Evolutionary conservation across 805 yeast species (phyloP).

Genomic region (Myxozyma vanderwaltii): DNA sequence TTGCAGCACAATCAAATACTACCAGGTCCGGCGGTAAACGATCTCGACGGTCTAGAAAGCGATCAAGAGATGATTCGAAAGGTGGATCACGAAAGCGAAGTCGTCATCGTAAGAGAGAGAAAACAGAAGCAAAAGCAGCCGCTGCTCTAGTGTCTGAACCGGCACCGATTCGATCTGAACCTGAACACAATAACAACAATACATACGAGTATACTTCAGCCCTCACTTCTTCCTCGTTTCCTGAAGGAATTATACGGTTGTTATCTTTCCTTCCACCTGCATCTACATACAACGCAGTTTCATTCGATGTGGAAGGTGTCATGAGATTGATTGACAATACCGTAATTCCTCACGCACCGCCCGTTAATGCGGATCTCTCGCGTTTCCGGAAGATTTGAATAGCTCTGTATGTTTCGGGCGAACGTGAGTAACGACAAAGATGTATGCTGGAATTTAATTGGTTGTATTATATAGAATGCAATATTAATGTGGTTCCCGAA

Average conservation of each 20-base stretch:
- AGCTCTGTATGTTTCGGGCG: no score
- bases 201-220: not conserved
- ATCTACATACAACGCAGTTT: conserved; percentile 54
- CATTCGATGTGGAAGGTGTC: conserved; percentile 58
- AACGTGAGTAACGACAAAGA: no score
- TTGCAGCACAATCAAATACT: conserved; percentile 2
- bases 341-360: conserved; percentile 35
- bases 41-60: conserved; percentile 10
- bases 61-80: conserved; percentile 1
- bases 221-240: not conserved
- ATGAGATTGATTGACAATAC: conserved; percentile 43
- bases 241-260: conserved; percentile 47
- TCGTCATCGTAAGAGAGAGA: conserved; percentile 27
- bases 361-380: conserved; percentile 23
- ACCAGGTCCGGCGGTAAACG: not conserved
- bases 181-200: not conserved
- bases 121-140: conserved; percentile 8
- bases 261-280: conserved; percentile 64
- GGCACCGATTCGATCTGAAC: not conserved
- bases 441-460: no score
- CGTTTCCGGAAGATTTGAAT: conserved; percentile 12
- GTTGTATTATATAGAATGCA: no score
- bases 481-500: no score
- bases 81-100: conserved; percentile 22
- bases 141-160: not conserved